Conservation (phyloP, 345 rosid species). For the Garcia nutans region DNA sequence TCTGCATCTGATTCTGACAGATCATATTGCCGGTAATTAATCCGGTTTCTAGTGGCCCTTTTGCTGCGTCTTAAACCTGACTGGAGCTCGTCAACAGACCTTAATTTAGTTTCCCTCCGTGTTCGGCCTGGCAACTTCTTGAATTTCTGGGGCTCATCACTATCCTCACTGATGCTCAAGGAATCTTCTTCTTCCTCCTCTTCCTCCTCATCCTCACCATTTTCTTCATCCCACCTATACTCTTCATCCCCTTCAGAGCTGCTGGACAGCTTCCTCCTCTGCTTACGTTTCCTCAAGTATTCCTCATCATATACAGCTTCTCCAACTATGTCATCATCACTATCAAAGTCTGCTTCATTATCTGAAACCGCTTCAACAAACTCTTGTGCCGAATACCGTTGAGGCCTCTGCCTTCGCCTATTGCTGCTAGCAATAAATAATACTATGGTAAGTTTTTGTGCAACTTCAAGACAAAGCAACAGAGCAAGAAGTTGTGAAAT, state of each 20-base stretch:
- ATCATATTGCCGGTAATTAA: constrained; percentile 79
- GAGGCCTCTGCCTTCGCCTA: constrained; percentile 84
- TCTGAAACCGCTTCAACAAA: constrained; percentile 88
- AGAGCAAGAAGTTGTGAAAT: constrained; percentile 8
- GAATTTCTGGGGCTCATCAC: constrained; percentile 64
- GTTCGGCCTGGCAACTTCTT: constrained; percentile 74
- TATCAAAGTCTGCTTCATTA: constrained; percentile 75
- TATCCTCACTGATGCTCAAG: constrained; percentile 69
- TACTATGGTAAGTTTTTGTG: constrained; percentile 9
- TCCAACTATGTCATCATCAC: constrained; percentile 98
- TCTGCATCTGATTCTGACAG: constrained; percentile 85
- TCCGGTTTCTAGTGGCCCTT: constrained; percentile 71
- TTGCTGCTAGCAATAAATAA: constrained; percentile 43
- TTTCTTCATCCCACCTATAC: constrained; percentile 84
- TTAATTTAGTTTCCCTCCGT: constrained; percentile 66
- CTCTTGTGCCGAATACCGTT: constrained; percentile 78
- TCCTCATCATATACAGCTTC: constrained; percentile 98
- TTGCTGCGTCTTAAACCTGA: constrained; percentile 94
- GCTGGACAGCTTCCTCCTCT: constrained; percentile 66
- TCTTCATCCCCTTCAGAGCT: constrained; percentile 98
- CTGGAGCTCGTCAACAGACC: constrained; percentile 70
- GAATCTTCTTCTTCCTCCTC: constrained; percentile 89
- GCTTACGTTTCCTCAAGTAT: constrained; percentile 84
- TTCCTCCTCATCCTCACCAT: constrained; percentile 80
- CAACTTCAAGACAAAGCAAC: constrained; percentile 11